A percentile compares a stretch with the other conserved stretches of the same genome.
phyloP scores from a whole-genome alignment of 225 moss, liverwort and hornwort species.

The Asterella californica region DNA sequence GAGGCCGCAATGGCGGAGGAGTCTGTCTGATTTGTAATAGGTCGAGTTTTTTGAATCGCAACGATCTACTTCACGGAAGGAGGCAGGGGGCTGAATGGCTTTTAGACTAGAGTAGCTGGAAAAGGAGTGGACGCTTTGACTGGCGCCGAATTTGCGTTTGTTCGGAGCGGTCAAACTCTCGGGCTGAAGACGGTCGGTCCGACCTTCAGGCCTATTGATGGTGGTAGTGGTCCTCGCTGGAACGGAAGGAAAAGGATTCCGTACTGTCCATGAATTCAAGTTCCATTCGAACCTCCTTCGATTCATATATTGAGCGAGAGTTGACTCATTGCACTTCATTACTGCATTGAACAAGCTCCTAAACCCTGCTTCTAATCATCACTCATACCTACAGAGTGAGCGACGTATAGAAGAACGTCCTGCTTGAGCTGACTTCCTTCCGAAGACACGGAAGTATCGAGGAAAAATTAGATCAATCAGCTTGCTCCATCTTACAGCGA shows the following conservation, averaged over 20 bases:
- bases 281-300: not conserved
- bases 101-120: not conserved
- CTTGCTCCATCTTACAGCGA: not conserved
- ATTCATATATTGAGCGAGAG: not conserved
- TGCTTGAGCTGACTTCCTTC: not conserved
- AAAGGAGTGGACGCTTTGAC: conserved; percentile 2
- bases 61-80: not conserved
- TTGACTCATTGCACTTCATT: conserved; percentile 1
- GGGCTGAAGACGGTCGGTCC: not conserved
- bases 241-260: not conserved
- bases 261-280: not conserved
- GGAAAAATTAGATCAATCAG: not conserved
- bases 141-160: not conserved
- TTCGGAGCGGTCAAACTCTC: not conserved
- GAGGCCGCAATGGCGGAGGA: too few species aligned
- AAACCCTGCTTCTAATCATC: not conserved
- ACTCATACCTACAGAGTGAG: not conserved
- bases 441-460: not conserved
- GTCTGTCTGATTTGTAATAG: too few species aligned
- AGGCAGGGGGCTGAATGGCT: not conserved
- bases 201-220: not conserved
- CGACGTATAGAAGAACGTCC: not conserved
- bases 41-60: not conserved
- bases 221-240: conserved; percentile 2
- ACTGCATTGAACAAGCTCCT: not conserved